Percentiles rank a stretch among this genome's conserved stretches.
These are phyloP conservation scores for Trypanosoma melophagium DNA, from an alignment of 208 protist genomes.

Conservation along the genomic window DNA sequence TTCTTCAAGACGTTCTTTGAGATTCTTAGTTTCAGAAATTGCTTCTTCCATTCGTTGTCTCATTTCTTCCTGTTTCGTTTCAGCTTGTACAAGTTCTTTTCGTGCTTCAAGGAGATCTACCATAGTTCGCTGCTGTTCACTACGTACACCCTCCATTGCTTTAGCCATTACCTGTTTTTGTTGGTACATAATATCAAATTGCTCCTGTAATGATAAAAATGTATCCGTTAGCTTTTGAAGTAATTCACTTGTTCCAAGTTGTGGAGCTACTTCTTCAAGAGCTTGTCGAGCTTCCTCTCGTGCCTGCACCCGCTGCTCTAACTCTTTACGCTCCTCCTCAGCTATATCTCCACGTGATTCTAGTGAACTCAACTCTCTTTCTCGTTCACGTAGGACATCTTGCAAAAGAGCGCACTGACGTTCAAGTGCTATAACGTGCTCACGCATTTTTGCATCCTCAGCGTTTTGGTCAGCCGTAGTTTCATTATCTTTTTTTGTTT, in stretches of 20 bases:
- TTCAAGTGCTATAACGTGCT: constrained; percentile 21
- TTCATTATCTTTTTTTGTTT: background rate
- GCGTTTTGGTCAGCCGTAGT: background rate
- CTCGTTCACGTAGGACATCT: constrained; percentile 20
- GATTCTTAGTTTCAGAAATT: constrained; percentile 15
- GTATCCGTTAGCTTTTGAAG: constrained; percentile 24
- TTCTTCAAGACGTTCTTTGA: constrained; percentile 26
- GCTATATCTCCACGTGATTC: constrained; percentile 10
- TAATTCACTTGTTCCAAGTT: constrained; percentile 23
- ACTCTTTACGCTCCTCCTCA: constrained; percentile 15
- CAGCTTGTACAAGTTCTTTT: constrained; percentile 16
- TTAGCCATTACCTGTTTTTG: constrained; percentile 14
- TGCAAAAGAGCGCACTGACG: constrained; percentile 28
- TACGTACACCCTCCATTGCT: constrained; percentile 22
- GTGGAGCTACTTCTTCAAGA: constrained; percentile 21
- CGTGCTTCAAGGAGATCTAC: constrained; percentile 28
- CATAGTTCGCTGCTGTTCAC: constrained; percentile 28
- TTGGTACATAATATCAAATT: constrained; percentile 22
- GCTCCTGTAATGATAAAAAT: constrained; percentile 30
- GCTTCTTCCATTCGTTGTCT: background rate
- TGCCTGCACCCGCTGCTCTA: constrained; percentile 13
- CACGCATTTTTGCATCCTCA: constrained; percentile 12
- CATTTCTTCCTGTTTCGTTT: constrained; percentile 10
- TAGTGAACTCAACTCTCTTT: constrained; percentile 22
- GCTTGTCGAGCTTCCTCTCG: constrained; percentile 15